Conservation (phyloP, 306 rosid species). For the Alnus rubra region DNA sequence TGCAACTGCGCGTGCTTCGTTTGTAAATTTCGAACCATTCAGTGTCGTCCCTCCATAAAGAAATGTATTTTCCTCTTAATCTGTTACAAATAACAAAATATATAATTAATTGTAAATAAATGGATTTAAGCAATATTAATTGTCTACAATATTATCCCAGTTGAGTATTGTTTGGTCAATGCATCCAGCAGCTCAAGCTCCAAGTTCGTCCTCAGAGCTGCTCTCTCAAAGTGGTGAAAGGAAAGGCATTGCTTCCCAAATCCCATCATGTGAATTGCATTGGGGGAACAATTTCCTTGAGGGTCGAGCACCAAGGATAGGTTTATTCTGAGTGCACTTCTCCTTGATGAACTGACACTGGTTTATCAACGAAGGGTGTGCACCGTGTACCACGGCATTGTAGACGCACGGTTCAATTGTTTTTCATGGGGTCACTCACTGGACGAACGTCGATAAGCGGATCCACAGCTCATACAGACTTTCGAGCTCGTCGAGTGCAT, state of each 20-base stretch:
- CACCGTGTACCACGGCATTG: conserved; percentile 58
- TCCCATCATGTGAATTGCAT: conserved; percentile 77
- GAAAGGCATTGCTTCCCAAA: conserved; percentile 66
- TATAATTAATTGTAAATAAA: neutral
- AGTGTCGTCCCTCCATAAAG: conserved; percentile 53
- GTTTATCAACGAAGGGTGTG: conserved; percentile 53
- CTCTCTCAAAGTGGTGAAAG: conserved; percentile 59
- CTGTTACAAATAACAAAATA: conserved; percentile 21
- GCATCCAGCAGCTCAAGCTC: conserved; percentile 52
- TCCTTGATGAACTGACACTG: conserved; percentile 49
- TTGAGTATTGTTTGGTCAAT: conserved; percentile 47
- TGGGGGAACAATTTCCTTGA: conserved; percentile 59
- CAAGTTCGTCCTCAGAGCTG: conserved; percentile 59
- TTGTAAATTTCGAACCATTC: conserved; percentile 53
- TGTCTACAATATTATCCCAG: conserved; percentile 38
- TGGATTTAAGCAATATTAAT: neutral
- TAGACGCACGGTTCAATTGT: conserved; percentile 30
- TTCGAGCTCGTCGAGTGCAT: conserved; percentile 31
- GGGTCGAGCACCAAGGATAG: conserved; percentile 65
- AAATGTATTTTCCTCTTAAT: conserved; percentile 49
- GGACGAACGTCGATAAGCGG: conserved; percentile 45
- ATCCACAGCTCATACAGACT: conserved; percentile 55
- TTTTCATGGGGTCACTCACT: conserved; percentile 36
- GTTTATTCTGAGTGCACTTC: conserved; percentile 56
- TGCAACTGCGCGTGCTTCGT: conserved; percentile 41